These are phyloP conservation scores for Stentor roeselii DNA, from an alignment of 73 alveolate genomes.

Conservation along the genomic window DNA sequence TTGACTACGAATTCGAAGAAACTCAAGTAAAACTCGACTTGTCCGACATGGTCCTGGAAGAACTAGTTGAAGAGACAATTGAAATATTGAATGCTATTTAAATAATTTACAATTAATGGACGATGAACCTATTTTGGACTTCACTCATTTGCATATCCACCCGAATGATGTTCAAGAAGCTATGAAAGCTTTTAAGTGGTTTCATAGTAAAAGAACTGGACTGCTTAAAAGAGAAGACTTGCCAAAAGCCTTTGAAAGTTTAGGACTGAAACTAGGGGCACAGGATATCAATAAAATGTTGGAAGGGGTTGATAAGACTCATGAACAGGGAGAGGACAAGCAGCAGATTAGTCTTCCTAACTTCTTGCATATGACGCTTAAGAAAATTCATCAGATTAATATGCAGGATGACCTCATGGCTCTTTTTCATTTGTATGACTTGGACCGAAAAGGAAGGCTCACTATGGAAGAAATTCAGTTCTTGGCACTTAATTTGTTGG, in stretches of 20 bases:
- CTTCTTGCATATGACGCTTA: not conserved
- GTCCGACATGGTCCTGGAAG: constrained; percentile 68
- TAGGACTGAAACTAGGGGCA: constrained; percentile 11
- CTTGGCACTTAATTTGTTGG: not conserved
- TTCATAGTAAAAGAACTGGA: constrained; percentile 20
- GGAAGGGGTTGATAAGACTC: not conserved
- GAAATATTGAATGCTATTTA: not conserved
- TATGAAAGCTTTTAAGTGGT: constrained; percentile 20
- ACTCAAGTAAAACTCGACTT: constrained; percentile 60
- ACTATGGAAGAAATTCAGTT: constrained; percentile 21
- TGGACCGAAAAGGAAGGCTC: constrained; percentile 6
- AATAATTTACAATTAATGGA: no score
- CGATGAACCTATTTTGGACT: constrained; percentile 22
- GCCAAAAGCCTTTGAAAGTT: not conserved
- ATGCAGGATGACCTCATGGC: constrained; percentile 29
- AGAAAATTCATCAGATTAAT: constrained; percentile 17
- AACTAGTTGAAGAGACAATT: constrained; percentile 61
- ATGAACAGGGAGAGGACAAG: not conserved
- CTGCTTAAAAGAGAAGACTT: constrained; percentile 17
- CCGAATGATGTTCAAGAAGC: constrained; percentile 28
- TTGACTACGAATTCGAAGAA: constrained; percentile 66
- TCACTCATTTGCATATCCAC: constrained; percentile 14
- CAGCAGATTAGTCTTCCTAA: not conserved
- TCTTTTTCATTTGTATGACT: constrained; percentile 13
- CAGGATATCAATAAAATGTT: not conserved